Conservation (phyloP, 441 rosid species). For the Gossypium gossypioides region DNA sequence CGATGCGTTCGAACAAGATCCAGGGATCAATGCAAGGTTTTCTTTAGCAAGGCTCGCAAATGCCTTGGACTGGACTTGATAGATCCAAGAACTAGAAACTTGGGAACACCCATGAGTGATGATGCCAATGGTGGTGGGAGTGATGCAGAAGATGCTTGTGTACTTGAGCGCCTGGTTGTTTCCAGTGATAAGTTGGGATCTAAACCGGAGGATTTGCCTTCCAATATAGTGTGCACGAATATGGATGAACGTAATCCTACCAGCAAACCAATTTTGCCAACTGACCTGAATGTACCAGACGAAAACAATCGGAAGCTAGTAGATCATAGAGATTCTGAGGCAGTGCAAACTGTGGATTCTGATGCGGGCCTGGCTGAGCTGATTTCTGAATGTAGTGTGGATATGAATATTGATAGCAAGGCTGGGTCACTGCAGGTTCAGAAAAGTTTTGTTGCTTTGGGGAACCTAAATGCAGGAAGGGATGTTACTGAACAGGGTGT, state of each 20-base stretch:
- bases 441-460: conserved; percentile 21
- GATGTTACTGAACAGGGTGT: conserved; percentile 17
- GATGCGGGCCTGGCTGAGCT: conserved; percentile 24
- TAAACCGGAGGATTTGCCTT: conserved; percentile 33
- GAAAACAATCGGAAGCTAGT: conserved; percentile 23
- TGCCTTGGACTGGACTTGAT: conserved; percentile 77
- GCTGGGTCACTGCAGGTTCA: neutral
- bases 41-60: conserved; percentile 86
- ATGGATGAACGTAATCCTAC: conserved; percentile 29
- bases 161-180: conserved; percentile 40
- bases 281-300: conserved; percentile 31
- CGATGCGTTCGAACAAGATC: conserved; percentile 59
- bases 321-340: conserved; percentile 24
- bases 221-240: conserved; percentile 21
- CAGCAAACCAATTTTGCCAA: conserved; percentile 24
- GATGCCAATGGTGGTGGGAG: conserved; percentile 67
- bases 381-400: conserved; percentile 12
- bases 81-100: conserved; percentile 33
- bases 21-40: conserved; percentile 75
- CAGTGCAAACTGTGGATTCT: conserved; percentile 23
- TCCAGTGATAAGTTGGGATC: conserved; percentile 37
- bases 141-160: conserved; percentile 55
- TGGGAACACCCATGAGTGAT: conserved; percentile 39
- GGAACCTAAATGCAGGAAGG: conserved; percentile 21
- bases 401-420: conserved; percentile 1